Evolutionary conservation across 768 basidiomycete genomes (phyloP), one percentile per base, ranked within the genome.

Genomic region (Gautieria morchelliformis): DNA sequence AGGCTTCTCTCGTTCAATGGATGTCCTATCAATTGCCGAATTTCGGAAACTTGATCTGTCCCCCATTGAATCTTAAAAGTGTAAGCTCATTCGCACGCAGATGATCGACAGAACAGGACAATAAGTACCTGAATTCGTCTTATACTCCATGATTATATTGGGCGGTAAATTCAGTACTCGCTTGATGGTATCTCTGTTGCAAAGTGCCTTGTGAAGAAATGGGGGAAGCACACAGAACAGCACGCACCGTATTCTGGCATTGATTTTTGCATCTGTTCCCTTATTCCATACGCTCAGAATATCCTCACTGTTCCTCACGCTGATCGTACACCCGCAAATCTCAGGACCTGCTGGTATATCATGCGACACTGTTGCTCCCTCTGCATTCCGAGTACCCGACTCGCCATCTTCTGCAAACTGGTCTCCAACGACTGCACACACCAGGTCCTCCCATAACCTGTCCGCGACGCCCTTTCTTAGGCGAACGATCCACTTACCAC

Each of bases 401-500:
- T 55, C 58, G 45, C 62, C 64, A 59, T 69, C 74, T 63, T 72
- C 82, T 46, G 88, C 86, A 64, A 96, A 95, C 70, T 90, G 86
- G 68, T 95, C 94, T 3, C 93, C 94, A 57, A 93, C 80, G 57
- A 94, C 76, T 11, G 90, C 89, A 62, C 93, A 75, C 33, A 95
- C 80, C 46, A 92, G 78, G 63, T 89, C 86, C 71, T 95, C 92
- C 92, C 92, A 95, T 52, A 94, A 72, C 30, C 90, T 83, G 71
- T 95, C 93, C 4, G 89, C 83, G 37, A 94, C 78, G 45, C 92
- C 92, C 67, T 98, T 96, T 63, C 84, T 82, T 49, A 98, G 78
- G 53, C 95, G 87, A 58, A 98, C 79, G 52, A 95, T 95, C 89
- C 93, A 98, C 70, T 94, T 95, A 4, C 93, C 94, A 27, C 94